A percentile compares a stretch with the other conserved stretches of the same genome.
Evolutionary conservation across 192 early-diverging fungal species (phyloP).

Genomic region (Entomortierella chlamydospora): DNA sequence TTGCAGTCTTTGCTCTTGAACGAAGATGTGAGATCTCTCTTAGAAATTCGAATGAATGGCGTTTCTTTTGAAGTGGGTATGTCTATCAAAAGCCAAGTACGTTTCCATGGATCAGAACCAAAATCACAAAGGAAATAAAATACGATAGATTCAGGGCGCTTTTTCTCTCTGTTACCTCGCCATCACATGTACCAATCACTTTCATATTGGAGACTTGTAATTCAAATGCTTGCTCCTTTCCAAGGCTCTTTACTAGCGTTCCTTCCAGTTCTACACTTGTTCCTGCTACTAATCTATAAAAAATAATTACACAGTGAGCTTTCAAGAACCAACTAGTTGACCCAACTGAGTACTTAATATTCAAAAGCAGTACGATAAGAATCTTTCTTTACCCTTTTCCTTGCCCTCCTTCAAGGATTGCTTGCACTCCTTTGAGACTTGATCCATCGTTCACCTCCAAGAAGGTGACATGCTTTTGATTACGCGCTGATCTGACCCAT

Average conservation of each 20-base stretch:
- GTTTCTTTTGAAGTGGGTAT: slow-evolving; percentile 91
- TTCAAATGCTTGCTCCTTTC: slow-evolving; percentile 79
- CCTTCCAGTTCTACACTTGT: slow-evolving; percentile 80
- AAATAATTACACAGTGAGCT: slow-evolving; percentile 19
- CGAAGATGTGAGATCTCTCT: slow-evolving; percentile 83
- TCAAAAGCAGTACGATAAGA: no score
- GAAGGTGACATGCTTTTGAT: slow-evolving; percentile 83
- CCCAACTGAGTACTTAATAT: no score
- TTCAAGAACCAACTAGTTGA: slow-evolving; percentile 33
- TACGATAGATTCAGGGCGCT: background rate
- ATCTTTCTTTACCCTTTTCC: slow-evolving; percentile 61
- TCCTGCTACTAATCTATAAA: slow-evolving; percentile 73
- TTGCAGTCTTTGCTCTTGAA: slow-evolving; percentile 78
- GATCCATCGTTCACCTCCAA: slow-evolving; percentile 85
- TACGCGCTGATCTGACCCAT: slow-evolving; percentile 87
- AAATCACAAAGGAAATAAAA: background rate
- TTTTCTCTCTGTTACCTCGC: slow-evolving; percentile 57
- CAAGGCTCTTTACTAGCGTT: slow-evolving; percentile 70
- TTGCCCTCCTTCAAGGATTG: slow-evolving; percentile 62
- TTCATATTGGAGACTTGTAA: slow-evolving; percentile 66
- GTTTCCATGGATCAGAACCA: background rate
- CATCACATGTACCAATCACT: slow-evolving; percentile 70
- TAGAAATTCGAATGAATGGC: slow-evolving; percentile 80
- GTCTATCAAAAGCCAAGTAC: slow-evolving; percentile 61
- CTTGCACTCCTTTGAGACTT: slow-evolving; percentile 75